Conservation (phyloP, 805 yeast genomes). For the Starmera amethionina region DNA sequence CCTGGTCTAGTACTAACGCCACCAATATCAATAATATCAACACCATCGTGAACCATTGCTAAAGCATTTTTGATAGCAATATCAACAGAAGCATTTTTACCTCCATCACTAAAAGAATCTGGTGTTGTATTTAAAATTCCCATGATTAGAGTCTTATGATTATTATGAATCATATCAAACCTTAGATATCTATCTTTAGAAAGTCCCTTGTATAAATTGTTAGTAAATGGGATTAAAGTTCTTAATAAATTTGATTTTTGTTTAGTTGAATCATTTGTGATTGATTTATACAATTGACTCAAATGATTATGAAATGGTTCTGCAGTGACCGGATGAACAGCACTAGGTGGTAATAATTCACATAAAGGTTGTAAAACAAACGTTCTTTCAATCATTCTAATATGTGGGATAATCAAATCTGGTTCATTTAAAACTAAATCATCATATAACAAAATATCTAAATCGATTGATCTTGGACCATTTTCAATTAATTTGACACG, state of each 20-base stretch:
- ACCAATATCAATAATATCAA: conserved; percentile 82
- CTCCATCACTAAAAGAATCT: conserved; percentile 93
- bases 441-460: conserved; percentile 69
- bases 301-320: conserved; percentile 69
- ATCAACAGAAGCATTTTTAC: conserved; percentile 30
- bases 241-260: conserved; percentile 43
- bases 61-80: conserved; percentile 36
- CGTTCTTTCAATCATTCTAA: conserved; percentile 77
- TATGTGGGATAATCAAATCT: conserved; percentile 73
- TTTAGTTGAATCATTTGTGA: conserved; percentile 18
- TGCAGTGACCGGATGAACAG: conserved; percentile 76
- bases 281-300: conserved; percentile 36
- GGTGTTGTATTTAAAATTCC: conserved; percentile 86
- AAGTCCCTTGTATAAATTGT: conserved; percentile 12
- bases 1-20: conserved; percentile 94
- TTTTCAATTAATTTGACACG: conserved; percentile 76
- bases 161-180: conserved; percentile 35
- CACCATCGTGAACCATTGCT: conserved; percentile 45
- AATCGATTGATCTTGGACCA: conserved; percentile 87
- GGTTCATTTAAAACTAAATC: conserved; percentile 42
- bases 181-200: conserved; percentile 21
- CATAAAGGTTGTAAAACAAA: conserved; percentile 86
- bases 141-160: conserved; percentile 62
- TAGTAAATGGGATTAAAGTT: conserved; percentile 38
- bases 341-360: conserved; percentile 62